phyloP scores from a whole-genome alignment of 2,329 filamentous ascomycete genomes.

The Nannizziopsis barbatae region DNA sequence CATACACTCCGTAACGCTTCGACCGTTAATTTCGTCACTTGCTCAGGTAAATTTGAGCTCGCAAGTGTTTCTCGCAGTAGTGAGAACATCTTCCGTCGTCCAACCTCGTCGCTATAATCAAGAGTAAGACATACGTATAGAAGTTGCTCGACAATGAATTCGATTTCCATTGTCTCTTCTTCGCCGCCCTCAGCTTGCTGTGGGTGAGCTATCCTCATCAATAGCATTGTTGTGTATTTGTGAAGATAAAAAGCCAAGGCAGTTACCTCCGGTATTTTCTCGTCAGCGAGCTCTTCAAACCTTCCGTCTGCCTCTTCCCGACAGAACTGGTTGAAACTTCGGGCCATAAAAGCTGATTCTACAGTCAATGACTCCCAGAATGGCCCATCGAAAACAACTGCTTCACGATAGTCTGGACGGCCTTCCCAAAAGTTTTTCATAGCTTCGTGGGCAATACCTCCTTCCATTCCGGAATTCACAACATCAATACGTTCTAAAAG shows the following conservation, averaged over 20 bases:
- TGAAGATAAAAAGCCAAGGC: constrained; percentile 80
- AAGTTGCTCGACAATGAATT: constrained; percentile 92
- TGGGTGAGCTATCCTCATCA: constrained; percentile 29
- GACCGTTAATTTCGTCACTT: constrained; percentile 77
- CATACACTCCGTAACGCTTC: constrained; percentile 75
- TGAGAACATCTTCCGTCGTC: constrained; percentile 88
- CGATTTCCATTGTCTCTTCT: constrained; percentile 76
- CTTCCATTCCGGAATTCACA: constrained; percentile 77
- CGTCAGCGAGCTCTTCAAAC: constrained; percentile 65
- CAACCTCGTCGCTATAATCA: constrained; percentile 96
- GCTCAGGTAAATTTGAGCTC: constrained; percentile 77
- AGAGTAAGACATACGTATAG: constrained; percentile 83
- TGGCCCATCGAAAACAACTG: constrained; percentile 34
- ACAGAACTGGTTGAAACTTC: constrained; percentile 92
- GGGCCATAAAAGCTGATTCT: constrained; percentile 78
- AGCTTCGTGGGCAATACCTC: constrained; percentile 80
- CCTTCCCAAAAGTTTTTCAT: constrained; percentile 97
- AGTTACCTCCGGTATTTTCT: constrained; percentile 91
- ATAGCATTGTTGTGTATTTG: constrained; percentile 54
- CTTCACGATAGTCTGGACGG: constrained; percentile 49
- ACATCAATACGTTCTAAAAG: constrained; percentile 89
- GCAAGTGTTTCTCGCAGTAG: constrained; percentile 77
- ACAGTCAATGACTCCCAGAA: constrained; percentile 47
- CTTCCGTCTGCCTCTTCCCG: constrained; percentile 61
- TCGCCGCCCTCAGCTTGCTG: constrained; percentile 54